Conservation (phyloP, 306 rosid genomes). For the Rosa persica region DNA sequence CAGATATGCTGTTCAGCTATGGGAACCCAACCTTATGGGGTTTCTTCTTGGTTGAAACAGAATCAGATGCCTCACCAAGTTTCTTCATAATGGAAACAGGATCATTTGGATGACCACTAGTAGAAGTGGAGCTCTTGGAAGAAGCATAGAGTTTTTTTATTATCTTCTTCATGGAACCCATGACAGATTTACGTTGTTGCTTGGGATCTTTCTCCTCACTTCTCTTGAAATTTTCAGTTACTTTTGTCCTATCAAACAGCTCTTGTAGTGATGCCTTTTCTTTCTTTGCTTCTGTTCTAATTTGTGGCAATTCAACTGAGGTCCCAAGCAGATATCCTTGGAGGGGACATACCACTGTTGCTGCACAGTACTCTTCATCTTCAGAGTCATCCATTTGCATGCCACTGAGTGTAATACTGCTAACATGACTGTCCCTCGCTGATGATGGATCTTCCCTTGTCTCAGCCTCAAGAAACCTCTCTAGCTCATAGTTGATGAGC, state of each 20-base stretch:
- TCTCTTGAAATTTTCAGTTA: constrained; percentile 39
- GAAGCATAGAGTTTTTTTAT: constrained; percentile 49
- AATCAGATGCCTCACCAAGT: constrained; percentile 25
- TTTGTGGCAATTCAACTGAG: constrained; percentile 55
- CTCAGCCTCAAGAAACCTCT: constrained; percentile 78
- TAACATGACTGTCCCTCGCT: constrained; percentile 65
- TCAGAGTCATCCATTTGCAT: constrained; percentile 53
- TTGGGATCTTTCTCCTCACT: constrained; percentile 39
- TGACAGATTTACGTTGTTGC: constrained; percentile 49
- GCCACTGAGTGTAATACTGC: constrained; percentile 59
- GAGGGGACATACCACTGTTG: constrained; percentile 67
- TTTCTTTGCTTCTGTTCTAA: constrained; percentile 46
- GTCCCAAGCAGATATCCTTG: constrained; percentile 86
- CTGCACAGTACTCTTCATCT: constrained; percentile 59
- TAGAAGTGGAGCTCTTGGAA: constrained; percentile 38
- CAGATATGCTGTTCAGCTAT: constrained; percentile 17
- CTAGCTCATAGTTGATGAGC: constrained; percentile 65
- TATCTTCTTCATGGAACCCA: constrained; percentile 58
- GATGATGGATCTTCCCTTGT: constrained; percentile 66
- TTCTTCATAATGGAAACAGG: constrained; percentile 38
- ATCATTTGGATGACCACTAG: constrained; percentile 29
- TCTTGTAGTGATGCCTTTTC: constrained; percentile 62
- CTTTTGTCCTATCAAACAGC: constrained; percentile 61
- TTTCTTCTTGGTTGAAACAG: constrained; percentile 51
- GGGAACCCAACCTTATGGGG: constrained; percentile 64